Evolutionary conservation across 257 asterid species (phyloP).

Genomic region (Solanum neorickii): DNA sequence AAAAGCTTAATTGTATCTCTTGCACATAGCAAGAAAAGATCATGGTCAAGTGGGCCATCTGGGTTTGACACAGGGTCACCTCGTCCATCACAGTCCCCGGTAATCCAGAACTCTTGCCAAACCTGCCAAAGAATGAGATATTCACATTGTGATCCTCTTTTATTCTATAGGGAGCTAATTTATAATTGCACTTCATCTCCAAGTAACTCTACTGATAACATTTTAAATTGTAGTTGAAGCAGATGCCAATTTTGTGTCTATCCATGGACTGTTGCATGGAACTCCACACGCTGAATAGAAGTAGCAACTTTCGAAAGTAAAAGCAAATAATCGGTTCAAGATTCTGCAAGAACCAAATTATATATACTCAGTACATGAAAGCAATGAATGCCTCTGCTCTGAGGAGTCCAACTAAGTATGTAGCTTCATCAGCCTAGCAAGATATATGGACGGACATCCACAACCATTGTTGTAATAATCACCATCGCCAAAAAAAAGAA

Average conservation of each 20-base stretch:
- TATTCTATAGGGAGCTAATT: background rate
- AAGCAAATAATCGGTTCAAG: background rate
- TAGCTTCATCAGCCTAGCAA: background rate
- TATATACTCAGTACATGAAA: background rate
- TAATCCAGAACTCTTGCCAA: constrained; percentile 99
- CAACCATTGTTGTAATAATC: background rate
- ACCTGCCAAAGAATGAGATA: constrained; percentile 40
- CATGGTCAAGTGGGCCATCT: constrained; percentile 93
- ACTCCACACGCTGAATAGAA: background rate
- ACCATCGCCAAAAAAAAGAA: background rate
- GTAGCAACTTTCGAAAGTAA: background rate
- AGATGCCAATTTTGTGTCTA: background rate
- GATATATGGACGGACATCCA: background rate
- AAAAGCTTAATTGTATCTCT: constrained; percentile 86
- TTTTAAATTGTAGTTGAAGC: background rate
- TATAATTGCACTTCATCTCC: background rate
- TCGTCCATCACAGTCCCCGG: constrained; percentile 92
- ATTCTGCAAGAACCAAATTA: background rate
- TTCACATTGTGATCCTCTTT: background rate
- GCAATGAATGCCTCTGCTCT: background rate
- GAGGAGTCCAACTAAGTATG: background rate
- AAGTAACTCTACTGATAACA: background rate
- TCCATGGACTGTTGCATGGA: background rate
- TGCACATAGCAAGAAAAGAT: constrained; percentile 79
- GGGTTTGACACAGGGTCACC: constrained; percentile 86